Conservation (phyloP, 1,284 basidiomycete genomes). For the Ganoderma sp. region DNA sequence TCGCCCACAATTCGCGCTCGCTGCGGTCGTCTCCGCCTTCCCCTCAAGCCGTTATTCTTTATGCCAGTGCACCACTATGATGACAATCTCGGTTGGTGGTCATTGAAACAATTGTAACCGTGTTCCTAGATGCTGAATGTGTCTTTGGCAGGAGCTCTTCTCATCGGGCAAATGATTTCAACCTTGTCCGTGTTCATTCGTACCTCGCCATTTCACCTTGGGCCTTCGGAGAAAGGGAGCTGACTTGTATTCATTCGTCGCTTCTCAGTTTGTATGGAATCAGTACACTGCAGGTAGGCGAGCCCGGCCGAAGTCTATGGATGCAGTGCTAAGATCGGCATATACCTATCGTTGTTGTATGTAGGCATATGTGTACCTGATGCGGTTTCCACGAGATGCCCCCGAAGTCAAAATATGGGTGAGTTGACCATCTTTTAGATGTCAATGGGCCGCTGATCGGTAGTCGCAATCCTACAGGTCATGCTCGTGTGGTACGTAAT, state of each 20-base stretch:
- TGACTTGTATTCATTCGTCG: background rate
- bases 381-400: constrained; percentile 33
- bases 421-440: background rate
- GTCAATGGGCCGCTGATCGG: background rate
- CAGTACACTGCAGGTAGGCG: constrained; percentile 31
- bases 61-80: constrained; percentile 27
- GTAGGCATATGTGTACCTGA: constrained; percentile 35
- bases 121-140: background rate
- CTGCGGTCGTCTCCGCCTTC: background rate
- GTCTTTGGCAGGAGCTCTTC: constrained; percentile 25
- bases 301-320: constrained; percentile 10
- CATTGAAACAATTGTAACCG: background rate
- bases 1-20: background rate
- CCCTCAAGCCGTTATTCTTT: background rate
- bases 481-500: constrained; percentile 27
- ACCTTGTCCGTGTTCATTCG: constrained; percentile 26
- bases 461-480: constrained; percentile 13
- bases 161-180: constrained; percentile 33
- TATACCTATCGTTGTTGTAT: constrained; percentile 7
- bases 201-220: background rate
- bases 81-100: constrained; percentile 29
- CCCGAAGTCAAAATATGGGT: constrained; percentile 33
- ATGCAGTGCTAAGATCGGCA: constrained; percentile 5
- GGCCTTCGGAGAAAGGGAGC: background rate
- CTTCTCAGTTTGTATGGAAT: constrained; percentile 29